A percentile compares a stretch with the other conserved stretches of the same genome.
phyloP scores from a whole-genome alignment of 2,329 filamentous ascomycete species.

The Pyrenophora seminiperda region DNA sequence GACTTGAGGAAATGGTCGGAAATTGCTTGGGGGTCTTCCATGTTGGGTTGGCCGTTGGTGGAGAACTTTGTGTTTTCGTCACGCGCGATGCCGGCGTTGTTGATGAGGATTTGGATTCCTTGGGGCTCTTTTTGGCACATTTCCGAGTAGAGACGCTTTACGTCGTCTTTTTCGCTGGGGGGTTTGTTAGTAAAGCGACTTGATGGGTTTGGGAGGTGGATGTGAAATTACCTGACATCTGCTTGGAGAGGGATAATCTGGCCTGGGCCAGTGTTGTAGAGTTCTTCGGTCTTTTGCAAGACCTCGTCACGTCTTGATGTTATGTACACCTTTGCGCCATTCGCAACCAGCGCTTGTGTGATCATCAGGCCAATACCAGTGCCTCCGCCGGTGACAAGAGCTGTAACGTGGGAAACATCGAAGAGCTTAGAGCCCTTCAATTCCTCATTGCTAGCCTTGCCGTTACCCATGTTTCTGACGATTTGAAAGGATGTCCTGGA shows the following conservation, averaged over 20 bases:
- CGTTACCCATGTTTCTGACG: constrained; percentile 40
- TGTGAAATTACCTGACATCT: constrained; percentile 41
- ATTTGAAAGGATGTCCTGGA: constrained; percentile 26
- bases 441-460: constrained; percentile 47
- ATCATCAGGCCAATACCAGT: constrained; percentile 66
- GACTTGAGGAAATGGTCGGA: constrained; percentile 58
- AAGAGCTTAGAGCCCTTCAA: constrained; percentile 52
- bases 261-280: constrained; percentile 54
- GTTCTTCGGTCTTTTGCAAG: constrained; percentile 52
- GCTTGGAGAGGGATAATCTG: constrained; percentile 51
- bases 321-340: constrained; percentile 60
- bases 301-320: constrained; percentile 40
- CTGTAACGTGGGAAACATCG: constrained; percentile 54
- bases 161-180: constrained; percentile 55
- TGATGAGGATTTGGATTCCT: constrained; percentile 61
- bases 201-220: too few relatives aligned
- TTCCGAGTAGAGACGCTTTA: constrained; percentile 50
- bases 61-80: constrained; percentile 60
- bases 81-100: constrained; percentile 59
- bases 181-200: constrained; percentile 1
- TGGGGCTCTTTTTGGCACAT: constrained; percentile 54
- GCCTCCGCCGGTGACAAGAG: constrained; percentile 54
- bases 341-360: constrained; percentile 65
- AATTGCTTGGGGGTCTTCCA: constrained; percentile 54
- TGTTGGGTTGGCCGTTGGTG: constrained; percentile 55